phyloP scores from a whole-genome alignment of 1,284 basidiomycete species.

The Ceratorhiza oryzae-sativae region DNA sequence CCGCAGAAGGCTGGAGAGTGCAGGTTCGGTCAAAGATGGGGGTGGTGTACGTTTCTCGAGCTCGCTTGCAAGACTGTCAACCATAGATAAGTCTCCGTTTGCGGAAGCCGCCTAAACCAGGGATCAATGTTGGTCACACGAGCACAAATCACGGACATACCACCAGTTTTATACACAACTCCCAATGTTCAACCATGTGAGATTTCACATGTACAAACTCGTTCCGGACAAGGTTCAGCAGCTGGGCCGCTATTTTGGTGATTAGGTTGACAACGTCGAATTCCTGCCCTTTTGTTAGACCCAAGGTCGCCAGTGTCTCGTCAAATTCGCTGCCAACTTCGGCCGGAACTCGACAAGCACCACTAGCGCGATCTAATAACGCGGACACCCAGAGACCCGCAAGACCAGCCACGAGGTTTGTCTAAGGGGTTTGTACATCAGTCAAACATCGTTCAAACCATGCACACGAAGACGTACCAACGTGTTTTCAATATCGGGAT shows the following conservation, averaged over 20 bases:
- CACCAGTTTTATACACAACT: conserved; percentile 15
- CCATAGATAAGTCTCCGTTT: neutral
- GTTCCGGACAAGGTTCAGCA: conserved; percentile 5
- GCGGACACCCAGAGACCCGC: neutral
- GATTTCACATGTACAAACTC: neutral
- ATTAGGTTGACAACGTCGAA: neutral
- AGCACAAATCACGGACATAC: conserved; percentile 4
- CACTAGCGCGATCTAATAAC: neutral
- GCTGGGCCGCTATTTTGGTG: neutral
- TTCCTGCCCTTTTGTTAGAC: neutral
- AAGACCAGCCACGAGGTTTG: conserved; percentile 19
- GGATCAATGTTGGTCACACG: neutral
- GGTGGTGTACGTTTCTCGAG: conserved; percentile 10
- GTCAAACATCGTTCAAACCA: neutral
- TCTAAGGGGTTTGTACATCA: neutral
- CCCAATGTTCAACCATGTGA: neutral
- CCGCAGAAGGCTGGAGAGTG: neutral
- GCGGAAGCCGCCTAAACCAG: neutral
- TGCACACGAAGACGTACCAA: neutral
- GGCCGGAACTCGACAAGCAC: neutral
- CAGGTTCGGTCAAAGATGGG: conserved; percentile 7
- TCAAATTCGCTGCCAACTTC: conserved; percentile 4
- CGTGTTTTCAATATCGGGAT: conserved; percentile 25
- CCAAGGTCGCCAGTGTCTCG: neutral
- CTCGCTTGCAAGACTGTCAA: neutral